Base-by-base conservation (phyloP, 768 basidiomycete species). In the Boletus sp. region DNA sequence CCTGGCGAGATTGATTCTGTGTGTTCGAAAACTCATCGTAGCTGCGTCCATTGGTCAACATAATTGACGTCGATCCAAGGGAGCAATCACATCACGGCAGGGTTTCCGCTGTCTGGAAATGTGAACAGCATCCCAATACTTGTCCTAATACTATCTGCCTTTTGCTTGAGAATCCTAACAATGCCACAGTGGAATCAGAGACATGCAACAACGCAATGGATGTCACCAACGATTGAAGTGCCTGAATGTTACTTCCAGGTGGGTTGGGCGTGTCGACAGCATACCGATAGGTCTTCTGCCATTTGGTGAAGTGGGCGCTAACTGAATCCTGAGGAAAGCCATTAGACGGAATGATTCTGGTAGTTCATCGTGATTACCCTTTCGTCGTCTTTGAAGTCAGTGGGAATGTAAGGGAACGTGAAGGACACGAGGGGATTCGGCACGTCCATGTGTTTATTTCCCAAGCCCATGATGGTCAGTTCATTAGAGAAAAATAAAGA, bases 21-120 rank as follows among this genome's bases (percentile, higher is more conserved):
- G 57, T 58, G 56, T 70, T 70, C n/a, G 69, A 71, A 46, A 69
- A 71, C 14, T 67, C 59, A 18, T 71, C 67, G 49, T 69, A 70
- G 37, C 69, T 70, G 18, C 14, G 40, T 29, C n/a, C 15, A 47
- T 58, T 1, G 8, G 35, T 55, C 20, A 63, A 36, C 30, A 35
- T 11, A 11, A 30, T 24, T 9, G 35, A 17, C 32, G 44, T 24
- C 7, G 10, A 24, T n/a, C 1, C 20, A 40, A 15, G 14, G 20
- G 14, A 35, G 18, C 4, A 42, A 41, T 47, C 20, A 61, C 66
- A 57, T 52, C 33, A 51, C 20, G 29, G 55, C 48, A n/a, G 58
- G n/a, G 41, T 64, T 42, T 47, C 57, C 55, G 9, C 36, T 28
- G 24, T 64, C 63, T 8, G 58, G 42, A 53, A 57, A 64, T 20